Conservation (phyloP, 257 asterid species). For the Striga asiatica region DNA sequence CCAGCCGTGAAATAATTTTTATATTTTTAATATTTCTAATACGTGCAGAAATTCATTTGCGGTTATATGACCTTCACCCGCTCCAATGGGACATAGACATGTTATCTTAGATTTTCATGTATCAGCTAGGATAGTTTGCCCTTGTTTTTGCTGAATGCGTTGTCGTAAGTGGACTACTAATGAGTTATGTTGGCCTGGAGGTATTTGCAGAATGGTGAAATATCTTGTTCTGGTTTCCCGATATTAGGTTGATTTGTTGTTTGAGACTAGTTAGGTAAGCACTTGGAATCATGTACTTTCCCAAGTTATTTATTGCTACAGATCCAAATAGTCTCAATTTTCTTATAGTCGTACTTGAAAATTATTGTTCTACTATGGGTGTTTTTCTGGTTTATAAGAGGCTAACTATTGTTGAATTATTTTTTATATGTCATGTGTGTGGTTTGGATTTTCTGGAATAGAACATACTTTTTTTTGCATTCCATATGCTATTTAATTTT, state of each 20-base stretch:
- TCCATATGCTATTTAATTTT: neutral
- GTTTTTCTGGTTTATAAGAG: neutral
- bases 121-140: neutral
- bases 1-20: neutral
- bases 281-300: neutral
- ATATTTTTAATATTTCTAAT: neutral
- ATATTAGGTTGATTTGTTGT: neutral
- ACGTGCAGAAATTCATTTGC: neutral
- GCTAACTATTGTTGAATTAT: neutral
- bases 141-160: neutral
- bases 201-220: neutral
- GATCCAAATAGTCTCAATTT: neutral
- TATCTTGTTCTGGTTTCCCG: neutral
- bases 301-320: conserved; percentile 2
- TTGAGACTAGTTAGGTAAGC: neutral
- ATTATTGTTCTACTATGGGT: neutral
- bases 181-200: neutral
- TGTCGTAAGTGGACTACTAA: conserved; percentile 1
- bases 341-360: neutral
- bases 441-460: neutral
- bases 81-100: neutral
- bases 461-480: neutral
- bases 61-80: neutral
- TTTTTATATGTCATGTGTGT: neutral
- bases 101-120: neutral